Evolutionary conservation across 768 basidiomycete species (phyloP).

Genomic region (Solioccasus polychromus): DNA sequence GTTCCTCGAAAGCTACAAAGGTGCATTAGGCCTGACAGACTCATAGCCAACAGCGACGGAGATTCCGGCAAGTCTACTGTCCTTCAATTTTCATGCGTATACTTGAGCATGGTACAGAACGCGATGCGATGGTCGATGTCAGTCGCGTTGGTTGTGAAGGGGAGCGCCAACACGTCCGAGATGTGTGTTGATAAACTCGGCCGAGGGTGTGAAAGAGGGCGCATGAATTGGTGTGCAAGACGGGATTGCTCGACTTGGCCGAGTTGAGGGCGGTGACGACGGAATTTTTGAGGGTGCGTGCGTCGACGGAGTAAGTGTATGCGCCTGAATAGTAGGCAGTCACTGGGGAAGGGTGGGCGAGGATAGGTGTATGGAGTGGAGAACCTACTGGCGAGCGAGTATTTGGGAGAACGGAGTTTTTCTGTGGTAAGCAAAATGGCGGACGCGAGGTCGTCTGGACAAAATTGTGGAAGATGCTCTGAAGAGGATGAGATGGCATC

Average conservation of each 20-base stretch:
- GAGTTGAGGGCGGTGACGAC: constrained; percentile 60
- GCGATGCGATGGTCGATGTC: constrained; percentile 83
- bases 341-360: constrained; percentile 34
- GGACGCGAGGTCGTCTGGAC: constrained; percentile 51
- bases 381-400: constrained; percentile 58
- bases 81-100: no score
- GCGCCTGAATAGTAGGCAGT: constrained; percentile 56
- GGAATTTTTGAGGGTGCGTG: constrained; percentile 49
- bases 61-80: no score
- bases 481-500: constrained; percentile 9
- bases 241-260: constrained; percentile 69
- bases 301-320: constrained; percentile 49
- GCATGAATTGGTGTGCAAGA: constrained; percentile 54
- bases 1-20: no score
- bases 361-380: not conserved
- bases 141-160: constrained; percentile 79
- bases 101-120: constrained; percentile 80
- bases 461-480: constrained; percentile 63
- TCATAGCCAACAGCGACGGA: no score
- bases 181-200: constrained; percentile 42
- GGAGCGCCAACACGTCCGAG: constrained; percentile 65
- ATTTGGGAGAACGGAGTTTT: constrained; percentile 81
- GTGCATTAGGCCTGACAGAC: no score
- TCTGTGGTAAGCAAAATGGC: constrained; percentile 71
- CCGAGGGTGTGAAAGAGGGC: constrained; percentile 54